Evolutionary conservation across 345 rosid species (phyloP), one percentile per base, ranked within the genome.

Genomic region (Xanthoceras sorbifolium): DNA sequence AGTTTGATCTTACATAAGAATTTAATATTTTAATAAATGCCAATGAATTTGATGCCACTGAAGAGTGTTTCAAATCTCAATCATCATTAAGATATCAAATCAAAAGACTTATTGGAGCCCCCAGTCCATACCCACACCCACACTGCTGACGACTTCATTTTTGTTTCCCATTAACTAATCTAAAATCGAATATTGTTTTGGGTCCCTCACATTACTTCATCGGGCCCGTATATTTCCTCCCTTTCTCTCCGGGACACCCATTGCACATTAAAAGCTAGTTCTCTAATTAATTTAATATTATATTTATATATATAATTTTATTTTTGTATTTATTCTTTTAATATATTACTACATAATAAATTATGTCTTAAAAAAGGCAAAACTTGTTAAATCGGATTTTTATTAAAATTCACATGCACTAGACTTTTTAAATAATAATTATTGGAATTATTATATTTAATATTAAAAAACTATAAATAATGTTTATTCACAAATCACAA

Each of bases 141-240:
- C 50, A 26, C n/a, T 12, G 50, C 0, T 71, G 79, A 80, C 60
- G 66, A 66, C 67, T 57, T 63, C 54, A 32, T 50, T 60, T 62
- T 74, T 69, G 71, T 40, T 68, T 78, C 46, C 79, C 76, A 42
- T 68, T 52, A n/a, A 18, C 31, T 57, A 28, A 32, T 68, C 68
- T 62, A 60, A n/a, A 15, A 28, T 68, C 52, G 71, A 64, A 48
- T 64, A 28, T 17, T 9, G n/a, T n/a, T 38, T 25, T 26, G 67
- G 71, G 60, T 28, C 67, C 71, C 64, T 12, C 6, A 25, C 44
- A 23, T 64, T 6, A 9, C 18, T 67, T 26, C 10, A 42, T 6
- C 54, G 11, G 61, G 15, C 42, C 1, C 5, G 0, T 11, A 8
- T 23, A 22, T 32, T 32, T 54, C 72, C 63, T n/a, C 42, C 29